Base-by-base conservation (phyloP, 2,329 filamentous ascomycete species). In the Biscogniauxia sp. region DNA sequence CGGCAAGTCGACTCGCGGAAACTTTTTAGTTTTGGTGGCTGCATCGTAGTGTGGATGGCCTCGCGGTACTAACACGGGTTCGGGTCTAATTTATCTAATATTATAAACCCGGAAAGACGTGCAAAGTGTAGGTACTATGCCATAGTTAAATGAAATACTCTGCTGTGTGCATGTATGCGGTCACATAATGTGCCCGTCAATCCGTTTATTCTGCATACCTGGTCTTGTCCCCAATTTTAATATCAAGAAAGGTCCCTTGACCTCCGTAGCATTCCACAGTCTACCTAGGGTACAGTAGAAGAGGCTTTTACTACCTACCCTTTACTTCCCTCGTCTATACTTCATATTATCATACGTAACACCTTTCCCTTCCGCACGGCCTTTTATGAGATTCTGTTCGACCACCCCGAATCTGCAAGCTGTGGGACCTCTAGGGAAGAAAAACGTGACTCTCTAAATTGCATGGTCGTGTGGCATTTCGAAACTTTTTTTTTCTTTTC, bases 391-490 rank as follows among this genome's bases (percentile, higher is more conserved):
- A 57, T 49, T 51, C 57, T 56, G 54, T 58, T 51, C 51, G 54
- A 26, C 37, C 58, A 60, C 62, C 61, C 63, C 64, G 61, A 62
- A 57, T 53, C 37, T 53, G 59, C 55, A 28, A 62, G 61, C 55
- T 63, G 54, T 53, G 60, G 54, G 64, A 63, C 62, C 60, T 61
- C 23, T 23, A 23, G 23, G 56, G 41, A 54, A 66, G 54, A 58
- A 58, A 54, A 64, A 55, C 53, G 50, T 57, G 23, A 60, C 61
- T 61, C 62, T 61, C 56, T 56, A 37, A 53, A 61, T 60, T 57
- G 60, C 62, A 59, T 55, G 49, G 19, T 25, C 19, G 15, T 26
- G 55, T 55, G 41, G 59, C 53, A 56, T 49, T 55, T 59, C 61
- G 56, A 56, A 57, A 51, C 61, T 60, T 58, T 56, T 60, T 58